Base-by-base conservation (phyloP, 768 basidiomycete genomes). In the Lactarius tabidus region DNA sequence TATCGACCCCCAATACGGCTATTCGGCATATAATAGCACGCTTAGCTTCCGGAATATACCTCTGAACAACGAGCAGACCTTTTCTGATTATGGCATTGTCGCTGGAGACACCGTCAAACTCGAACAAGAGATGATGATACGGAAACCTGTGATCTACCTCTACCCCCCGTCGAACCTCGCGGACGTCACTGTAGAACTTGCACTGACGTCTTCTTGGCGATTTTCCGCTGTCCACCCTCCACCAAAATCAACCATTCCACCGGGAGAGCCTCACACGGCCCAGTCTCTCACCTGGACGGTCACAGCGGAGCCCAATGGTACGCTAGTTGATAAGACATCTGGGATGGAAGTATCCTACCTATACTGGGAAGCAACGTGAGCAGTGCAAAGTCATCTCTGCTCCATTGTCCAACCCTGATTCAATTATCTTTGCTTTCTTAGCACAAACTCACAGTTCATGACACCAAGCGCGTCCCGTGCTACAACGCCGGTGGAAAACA, bases 141-240 rank as follows among this genome's bases (percentile, higher is more conserved):
- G 33, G 29, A 66, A 66, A 28, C 65, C 60, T 8, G 41, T 66
- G 36, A 62, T 62, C 33, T 66, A 66, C 45, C 57, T 62, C 43
- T 62, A 23, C 23, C 61, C 65, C 2, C 60, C 65, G 7, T 45
- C 17, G 7, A 31, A 56, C n/a, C 57, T 66, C 36, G 15, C 51
- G 17, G 39, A 62, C 18, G 57, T 66, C 52, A 53, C 45, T 33
- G 57, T 66, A 14, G 39, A 66, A 6, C 33, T 66, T n/a, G 31
- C 33, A 0, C 48, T 66, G 26, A 17, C 28, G 10, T 10, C 57
- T 0, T 57, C 51, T 9, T 66, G 65, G 65, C 20, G n/a, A 2
- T 66, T 62, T 23, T 66, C 60, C 1, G 60, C 60, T 1, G 39
- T 66, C 6, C 62, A 62, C 33, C 65, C 65, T 20, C 31, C 36